Evolutionary conservation across 192 early-diverging fungal genomes (phyloP).

Genomic region (Linnemannia elongata): DNA sequence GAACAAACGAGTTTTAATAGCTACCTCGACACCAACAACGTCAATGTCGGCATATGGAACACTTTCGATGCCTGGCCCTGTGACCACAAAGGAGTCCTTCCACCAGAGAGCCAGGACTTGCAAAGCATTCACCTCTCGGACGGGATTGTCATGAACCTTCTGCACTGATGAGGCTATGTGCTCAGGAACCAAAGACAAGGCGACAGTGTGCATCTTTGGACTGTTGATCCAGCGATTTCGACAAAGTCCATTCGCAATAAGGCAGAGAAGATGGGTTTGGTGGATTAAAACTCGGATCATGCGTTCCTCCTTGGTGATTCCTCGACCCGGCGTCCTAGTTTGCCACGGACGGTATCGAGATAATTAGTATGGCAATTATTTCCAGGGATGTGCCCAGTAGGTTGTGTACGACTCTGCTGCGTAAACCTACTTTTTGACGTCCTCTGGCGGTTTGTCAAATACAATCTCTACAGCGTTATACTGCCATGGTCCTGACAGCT

Average conservation of each 20-base stretch:
- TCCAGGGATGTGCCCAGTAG: not conserved
- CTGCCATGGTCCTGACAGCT: slow-evolving; percentile 53
- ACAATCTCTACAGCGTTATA: slow-evolving; percentile 54
- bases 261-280: slow-evolving; percentile 70
- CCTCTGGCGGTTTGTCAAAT: slow-evolving; percentile 37
- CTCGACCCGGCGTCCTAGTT: slow-evolving; percentile 46
- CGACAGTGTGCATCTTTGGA: slow-evolving; percentile 32
- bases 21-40: slow-evolving; percentile 38
- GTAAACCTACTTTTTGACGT: slow-evolving; percentile 35
- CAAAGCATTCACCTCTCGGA: slow-evolving; percentile 43
- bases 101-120: slow-evolving; percentile 57
- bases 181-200: slow-evolving; percentile 55
- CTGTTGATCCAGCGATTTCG: slow-evolving; percentile 69
- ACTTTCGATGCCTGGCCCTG: slow-evolving; percentile 45
- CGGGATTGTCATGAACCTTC: slow-evolving; percentile 5
- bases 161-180: slow-evolving; percentile 38
- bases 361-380: not conserved
- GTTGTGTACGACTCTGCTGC: not conserved
- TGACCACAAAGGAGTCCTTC: slow-evolving; percentile 54
- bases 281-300: slow-evolving; percentile 67
- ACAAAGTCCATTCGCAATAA: slow-evolving; percentile 65
- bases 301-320: slow-evolving; percentile 67
- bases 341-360: not conserved
- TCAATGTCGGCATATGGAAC: slow-evolving; percentile 43
- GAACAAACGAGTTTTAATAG: not conserved